Conservation (phyloP, 495 filamentous ascomycete genomes). For the Lasiosphaeria hispida region DNA sequence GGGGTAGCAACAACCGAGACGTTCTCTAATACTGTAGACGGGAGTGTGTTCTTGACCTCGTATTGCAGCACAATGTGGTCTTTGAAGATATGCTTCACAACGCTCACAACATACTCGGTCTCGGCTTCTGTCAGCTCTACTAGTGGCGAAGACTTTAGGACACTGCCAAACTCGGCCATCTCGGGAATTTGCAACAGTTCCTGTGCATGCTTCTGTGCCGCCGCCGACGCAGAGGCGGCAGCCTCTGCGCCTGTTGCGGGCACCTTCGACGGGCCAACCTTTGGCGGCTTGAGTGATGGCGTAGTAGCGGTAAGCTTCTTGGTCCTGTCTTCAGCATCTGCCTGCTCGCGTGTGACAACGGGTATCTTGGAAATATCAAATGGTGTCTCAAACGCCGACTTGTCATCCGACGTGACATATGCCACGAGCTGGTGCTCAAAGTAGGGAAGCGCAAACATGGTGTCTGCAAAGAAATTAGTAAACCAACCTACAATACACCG, state of each 20-base stretch:
- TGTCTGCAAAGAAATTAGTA: constrained; percentile 48
- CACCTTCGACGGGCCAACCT: constrained; percentile 74
- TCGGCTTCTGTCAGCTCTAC: constrained; percentile 95
- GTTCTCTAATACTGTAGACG: constrained; percentile 84
- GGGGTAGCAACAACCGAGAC: constrained; percentile 86
- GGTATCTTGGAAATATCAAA: constrained; percentile 91
- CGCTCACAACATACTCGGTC: constrained; percentile 93
- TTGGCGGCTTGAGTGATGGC: constrained; percentile 92
- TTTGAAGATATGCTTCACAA: constrained; percentile 96
- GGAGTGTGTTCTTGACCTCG: constrained; percentile 95
- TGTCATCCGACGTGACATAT: constrained; percentile 90
- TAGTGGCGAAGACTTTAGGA: constrained; percentile 83
- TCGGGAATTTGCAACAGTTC: constrained; percentile 87
- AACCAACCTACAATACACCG: constrained; percentile 30
- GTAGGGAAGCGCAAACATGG: constrained; percentile 88
- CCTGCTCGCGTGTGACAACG: constrained; percentile 93
- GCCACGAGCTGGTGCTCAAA: constrained; percentile 97
- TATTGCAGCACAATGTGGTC: constrained; percentile 95
- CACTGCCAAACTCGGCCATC: constrained; percentile 77
- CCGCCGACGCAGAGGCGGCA: constrained; percentile 67
- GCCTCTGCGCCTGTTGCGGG: constrained; percentile 68
- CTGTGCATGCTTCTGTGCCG: constrained; percentile 81
- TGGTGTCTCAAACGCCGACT: constrained; percentile 75
- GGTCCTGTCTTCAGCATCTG: constrained; percentile 92
- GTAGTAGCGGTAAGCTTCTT: constrained; percentile 92